Evolutionary conservation across 305 asterid genomes (phyloP).

Genomic region (Fraxinus greggii): DNA sequence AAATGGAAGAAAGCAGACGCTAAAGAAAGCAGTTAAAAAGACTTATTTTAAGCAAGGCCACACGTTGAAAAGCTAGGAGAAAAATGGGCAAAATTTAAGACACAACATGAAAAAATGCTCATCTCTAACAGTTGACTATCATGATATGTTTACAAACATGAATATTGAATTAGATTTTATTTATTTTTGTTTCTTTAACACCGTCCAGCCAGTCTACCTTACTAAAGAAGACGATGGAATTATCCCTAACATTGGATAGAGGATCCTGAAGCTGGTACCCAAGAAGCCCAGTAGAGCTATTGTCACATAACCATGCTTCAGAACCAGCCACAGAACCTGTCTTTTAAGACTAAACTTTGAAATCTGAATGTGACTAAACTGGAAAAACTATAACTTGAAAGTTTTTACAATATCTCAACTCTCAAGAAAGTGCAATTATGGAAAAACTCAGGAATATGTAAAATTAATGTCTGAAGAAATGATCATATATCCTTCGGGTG

Average conservation of each 20-base stretch:
- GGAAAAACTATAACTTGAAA: background rate
- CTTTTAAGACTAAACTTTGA: background rate
- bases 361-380: background rate
- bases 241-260: background rate
- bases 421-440: background rate
- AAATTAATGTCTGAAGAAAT: background rate
- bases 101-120: background rate
- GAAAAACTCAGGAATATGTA: background rate
- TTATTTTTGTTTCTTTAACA: background rate
- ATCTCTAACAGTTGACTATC: background rate
- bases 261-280: background rate
- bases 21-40: background rate
- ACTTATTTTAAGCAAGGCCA: background rate
- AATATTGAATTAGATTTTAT: no score
- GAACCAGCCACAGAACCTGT: background rate
- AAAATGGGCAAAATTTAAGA: background rate
- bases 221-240: background rate
- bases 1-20: no score
- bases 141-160: background rate
- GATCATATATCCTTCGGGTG: background rate
- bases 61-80: background rate
- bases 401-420: background rate
- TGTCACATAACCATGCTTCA: background rate
- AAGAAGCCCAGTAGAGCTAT: background rate
- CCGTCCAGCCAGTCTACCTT: background rate